phyloP scores from a whole-genome alignment of 2,329 filamentous ascomycete species.

The Xylaria polymorpha region DNA sequence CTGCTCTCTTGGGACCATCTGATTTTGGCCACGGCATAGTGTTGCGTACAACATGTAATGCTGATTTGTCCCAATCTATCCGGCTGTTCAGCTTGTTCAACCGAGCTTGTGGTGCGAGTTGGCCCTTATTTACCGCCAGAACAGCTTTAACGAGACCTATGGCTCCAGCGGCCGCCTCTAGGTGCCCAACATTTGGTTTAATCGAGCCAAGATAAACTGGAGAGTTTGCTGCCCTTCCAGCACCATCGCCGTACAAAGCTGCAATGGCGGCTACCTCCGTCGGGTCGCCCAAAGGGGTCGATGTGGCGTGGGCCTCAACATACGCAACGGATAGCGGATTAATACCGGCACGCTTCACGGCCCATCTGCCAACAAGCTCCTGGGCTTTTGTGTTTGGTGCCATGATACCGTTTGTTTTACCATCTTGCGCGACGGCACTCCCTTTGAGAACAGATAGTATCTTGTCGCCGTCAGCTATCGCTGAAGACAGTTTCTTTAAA shows the following conservation, averaged over 20 bases:
- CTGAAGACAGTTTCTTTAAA: constrained; percentile 32
- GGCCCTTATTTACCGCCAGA: constrained; percentile 39
- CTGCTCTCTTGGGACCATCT: constrained; percentile 42
- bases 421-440: constrained; percentile 12
- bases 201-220: constrained; percentile 46
- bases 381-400: constrained; percentile 16
- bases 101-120: constrained; percentile 52
- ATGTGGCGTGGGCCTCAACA: constrained; percentile 24
- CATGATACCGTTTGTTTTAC: constrained; percentile 26
- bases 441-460: constrained; percentile 18
- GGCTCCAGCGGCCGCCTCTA: constrained; percentile 48
- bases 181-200: constrained; percentile 50
- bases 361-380: constrained; percentile 7
- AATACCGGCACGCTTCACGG: background rate
- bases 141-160: constrained; percentile 48
- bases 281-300: constrained; percentile 21
- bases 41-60: constrained; percentile 44
- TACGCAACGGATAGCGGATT: constrained; percentile 3
- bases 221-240: background rate
- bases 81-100: constrained; percentile 50
- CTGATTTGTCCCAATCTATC: constrained; percentile 48
- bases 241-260: constrained; percentile 31
- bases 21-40: constrained; percentile 39
- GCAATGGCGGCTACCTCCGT: constrained; percentile 43
- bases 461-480: constrained; percentile 11